phyloP scores from a whole-genome alignment of 176 grass and related monocot species.

The Aegilops speltoides region DNA sequence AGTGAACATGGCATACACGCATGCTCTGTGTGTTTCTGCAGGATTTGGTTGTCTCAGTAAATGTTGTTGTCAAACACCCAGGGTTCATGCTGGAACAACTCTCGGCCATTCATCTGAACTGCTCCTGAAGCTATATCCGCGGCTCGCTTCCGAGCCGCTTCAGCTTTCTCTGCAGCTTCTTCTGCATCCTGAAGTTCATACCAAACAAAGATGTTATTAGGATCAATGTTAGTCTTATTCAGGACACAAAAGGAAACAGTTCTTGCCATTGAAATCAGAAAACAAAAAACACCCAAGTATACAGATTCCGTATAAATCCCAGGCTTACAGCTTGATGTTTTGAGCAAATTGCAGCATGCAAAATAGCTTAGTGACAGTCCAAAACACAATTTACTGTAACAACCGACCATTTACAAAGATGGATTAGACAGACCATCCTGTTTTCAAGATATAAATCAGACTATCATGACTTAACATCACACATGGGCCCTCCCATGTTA shows the following conservation, averaged over 20 bases:
- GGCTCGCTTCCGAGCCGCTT: conserved; percentile 50
- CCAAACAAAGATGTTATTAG: not conserved
- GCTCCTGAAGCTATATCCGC: conserved; percentile 48
- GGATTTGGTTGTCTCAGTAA: no score
- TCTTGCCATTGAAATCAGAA: not conserved
- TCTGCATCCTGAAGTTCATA: not conserved
- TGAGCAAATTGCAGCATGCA: not conserved
- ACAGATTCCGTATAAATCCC: not conserved
- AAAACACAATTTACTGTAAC: not conserved
- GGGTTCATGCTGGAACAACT: not conserved
- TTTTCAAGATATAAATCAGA: not conserved
- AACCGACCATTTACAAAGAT: not conserved
- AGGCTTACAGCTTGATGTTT: not conserved
- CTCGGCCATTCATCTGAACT: conserved; percentile 64
- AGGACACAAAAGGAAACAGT: not conserved
- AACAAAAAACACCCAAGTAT: not conserved
- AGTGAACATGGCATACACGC: not conserved
- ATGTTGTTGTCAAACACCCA: no score
- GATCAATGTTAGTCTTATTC: not conserved
- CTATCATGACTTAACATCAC: not conserved
- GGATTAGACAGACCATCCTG: not conserved
- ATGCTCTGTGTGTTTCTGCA: not conserved
- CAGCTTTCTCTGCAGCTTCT: conserved; percentile 2
- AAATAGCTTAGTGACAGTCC: not conserved
- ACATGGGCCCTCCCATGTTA: not conserved